These are phyloP conservation scores for Chytriomyces sp. DNA, from an alignment of 192 early-diverging fungal genomes.

Conservation along the genomic window DNA sequence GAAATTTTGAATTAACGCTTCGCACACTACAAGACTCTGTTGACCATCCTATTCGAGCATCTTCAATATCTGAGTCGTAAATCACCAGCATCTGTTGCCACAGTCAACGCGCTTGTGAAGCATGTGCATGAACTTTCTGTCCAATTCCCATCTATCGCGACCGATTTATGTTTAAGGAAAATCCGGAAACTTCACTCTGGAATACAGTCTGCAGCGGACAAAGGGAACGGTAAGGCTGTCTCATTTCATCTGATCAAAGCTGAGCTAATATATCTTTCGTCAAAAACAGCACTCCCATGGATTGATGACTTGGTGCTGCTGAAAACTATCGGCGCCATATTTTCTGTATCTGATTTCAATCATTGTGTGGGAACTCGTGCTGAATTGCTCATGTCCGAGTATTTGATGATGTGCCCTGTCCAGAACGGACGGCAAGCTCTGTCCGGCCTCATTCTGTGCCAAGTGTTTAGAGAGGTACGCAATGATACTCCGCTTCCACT, in stretches of 20 bases:
- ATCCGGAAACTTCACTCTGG: conserved; percentile 25
- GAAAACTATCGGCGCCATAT: conserved; percentile 74
- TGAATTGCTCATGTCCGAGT: conserved; percentile 78
- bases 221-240: conserved; percentile 23
- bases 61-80: conserved; percentile 68
- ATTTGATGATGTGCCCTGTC: conserved; percentile 70
- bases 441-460: conserved; percentile 79
- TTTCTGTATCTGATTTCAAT: conserved; percentile 91
- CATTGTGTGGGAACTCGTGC: conserved; percentile 88
- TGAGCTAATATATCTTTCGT: neutral
- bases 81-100: conserved; percentile 42
- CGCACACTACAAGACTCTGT: conserved; percentile 46
- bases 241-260: conserved; percentile 1
- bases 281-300: conserved; percentile 21
- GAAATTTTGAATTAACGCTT: neutral
- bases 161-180: conserved; percentile 22
- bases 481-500: too few species aligned
- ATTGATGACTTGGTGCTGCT: conserved; percentile 62
- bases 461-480: conserved; percentile 67
- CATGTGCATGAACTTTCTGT: conserved; percentile 43
- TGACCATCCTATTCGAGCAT: conserved; percentile 73
- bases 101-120: conserved; percentile 34
- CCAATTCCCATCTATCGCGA: conserved; percentile 28
- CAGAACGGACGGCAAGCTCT: conserved; percentile 63
- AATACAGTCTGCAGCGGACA: conserved; percentile 17